phyloP scores from a whole-genome alignment of 305 asterid genomes.

The Fraxinus baroniana region DNA sequence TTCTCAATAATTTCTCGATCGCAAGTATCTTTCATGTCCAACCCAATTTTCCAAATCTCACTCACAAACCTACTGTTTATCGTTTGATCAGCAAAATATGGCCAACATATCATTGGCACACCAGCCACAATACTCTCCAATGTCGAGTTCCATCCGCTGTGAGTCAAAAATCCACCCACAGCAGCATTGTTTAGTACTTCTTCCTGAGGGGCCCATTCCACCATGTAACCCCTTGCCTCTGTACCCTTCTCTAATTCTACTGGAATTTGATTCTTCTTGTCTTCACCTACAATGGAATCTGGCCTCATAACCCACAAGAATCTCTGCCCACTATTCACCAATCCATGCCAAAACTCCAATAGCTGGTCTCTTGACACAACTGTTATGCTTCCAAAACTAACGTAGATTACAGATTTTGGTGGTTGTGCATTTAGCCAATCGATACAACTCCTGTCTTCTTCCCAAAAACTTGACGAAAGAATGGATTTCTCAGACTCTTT shows the following conservation, averaged over 20 bases:
- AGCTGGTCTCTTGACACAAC: not conserved
- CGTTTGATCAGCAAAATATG: not conserved
- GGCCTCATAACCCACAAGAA: no score
- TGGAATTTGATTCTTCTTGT: not conserved
- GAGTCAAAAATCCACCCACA: not conserved
- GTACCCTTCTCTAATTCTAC: not conserved
- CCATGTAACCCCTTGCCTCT: not conserved
- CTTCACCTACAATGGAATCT: no score
- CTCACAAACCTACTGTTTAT: slow-evolving; percentile 3
- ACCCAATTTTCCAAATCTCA: slow-evolving; percentile 1
- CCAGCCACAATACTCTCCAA: no score
- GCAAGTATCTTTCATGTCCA: slow-evolving; percentile 1
- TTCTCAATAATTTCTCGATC: not conserved
- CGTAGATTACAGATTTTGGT: not conserved
- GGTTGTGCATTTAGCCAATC: not conserved
- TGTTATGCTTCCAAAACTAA: slow-evolving; percentile 1
- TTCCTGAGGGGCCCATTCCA: not conserved
- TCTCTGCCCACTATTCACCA: no score
- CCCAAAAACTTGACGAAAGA: not conserved
- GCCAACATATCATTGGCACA: slow-evolving; percentile 7
- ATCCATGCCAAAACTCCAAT: not conserved
- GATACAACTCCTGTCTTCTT: not conserved
- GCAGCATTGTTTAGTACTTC: not conserved
- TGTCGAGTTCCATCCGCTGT: not conserved
- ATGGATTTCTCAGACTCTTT: not conserved